These are phyloP conservation scores for Cryphonectria carpinicola DNA, from an alignment of 2,329 filamentous ascomycete genomes.

Conservation along the genomic window DNA sequence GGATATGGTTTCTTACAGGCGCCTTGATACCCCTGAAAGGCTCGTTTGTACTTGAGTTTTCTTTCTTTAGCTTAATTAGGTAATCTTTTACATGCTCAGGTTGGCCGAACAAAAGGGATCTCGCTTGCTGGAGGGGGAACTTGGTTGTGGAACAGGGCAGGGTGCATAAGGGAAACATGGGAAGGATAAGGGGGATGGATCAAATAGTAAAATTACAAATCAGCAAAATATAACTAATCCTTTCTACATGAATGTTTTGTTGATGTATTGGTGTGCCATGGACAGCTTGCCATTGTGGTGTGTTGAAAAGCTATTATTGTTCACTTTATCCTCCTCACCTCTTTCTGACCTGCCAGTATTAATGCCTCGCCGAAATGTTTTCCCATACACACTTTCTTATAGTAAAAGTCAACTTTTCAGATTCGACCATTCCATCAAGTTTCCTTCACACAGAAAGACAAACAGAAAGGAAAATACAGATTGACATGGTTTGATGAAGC, in stretches of 20 bases:
- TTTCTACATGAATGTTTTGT: not conserved
- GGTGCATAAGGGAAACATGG: not conserved
- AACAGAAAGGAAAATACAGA: not conserved
- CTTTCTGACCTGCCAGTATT: not conserved
- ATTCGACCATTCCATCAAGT: too few species aligned
- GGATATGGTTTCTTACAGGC: constrained; percentile 14
- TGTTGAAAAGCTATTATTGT: not conserved
- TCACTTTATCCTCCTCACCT: not conserved
- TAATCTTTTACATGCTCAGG: constrained; percentile 2
- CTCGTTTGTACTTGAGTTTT: constrained; percentile 6
- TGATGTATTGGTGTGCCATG: not conserved
- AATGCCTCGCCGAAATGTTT: not conserved
- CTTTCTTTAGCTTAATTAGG: constrained; percentile 6
- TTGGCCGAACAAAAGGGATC: too few species aligned
- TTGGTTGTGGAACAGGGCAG: not conserved
- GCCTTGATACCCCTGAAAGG: constrained; percentile 21
- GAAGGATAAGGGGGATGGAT: not conserved
- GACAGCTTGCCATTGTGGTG: not conserved
- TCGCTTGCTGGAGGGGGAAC: not conserved
- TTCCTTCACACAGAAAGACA: not conserved
- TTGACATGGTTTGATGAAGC: too few species aligned
- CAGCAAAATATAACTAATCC: not conserved
- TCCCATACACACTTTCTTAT: not conserved
- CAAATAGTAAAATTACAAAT: not conserved
- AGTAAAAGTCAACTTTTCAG: not conserved